A percentile compares a stretch with the other conserved stretches of the same genome.
Evolutionary conservation across 192 early-diverging fungal genomes (phyloP).

Genomic region (Phlyctochytrium arcticum): DNA sequence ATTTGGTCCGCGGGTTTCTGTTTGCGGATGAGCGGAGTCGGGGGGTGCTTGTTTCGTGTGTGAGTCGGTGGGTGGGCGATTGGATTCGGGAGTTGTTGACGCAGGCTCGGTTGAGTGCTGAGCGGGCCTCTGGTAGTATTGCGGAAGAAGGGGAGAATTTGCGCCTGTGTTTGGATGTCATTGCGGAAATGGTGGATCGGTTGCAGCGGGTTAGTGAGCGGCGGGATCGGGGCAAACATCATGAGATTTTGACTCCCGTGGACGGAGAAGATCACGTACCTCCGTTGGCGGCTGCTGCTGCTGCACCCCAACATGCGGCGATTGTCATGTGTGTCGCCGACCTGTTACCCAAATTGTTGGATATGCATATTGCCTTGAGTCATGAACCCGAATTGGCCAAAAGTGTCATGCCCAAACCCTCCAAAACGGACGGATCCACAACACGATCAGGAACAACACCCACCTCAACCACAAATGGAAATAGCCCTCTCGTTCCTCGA

Average conservation of each 20-base stretch:
- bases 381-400: too few relatives aligned
- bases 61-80: constrained; percentile 38
- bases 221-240: constrained; percentile 5
- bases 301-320: background rate
- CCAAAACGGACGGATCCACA: background rate
- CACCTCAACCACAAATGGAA: background rate
- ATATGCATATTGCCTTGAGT: constrained; percentile 1
- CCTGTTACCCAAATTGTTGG: constrained; percentile 4
- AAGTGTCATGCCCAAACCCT: too few relatives aligned
- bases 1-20: constrained; percentile 32
- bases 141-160: too few relatives aligned
- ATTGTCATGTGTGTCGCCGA: constrained; percentile 13
- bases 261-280: constrained; percentile 2
- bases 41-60: constrained; percentile 21
- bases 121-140: too few relatives aligned
- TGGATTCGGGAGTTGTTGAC: constrained; percentile 14
- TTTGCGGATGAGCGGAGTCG: constrained; percentile 31
- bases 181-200: constrained; percentile 38
- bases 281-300: too few relatives aligned
- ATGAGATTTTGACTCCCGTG: background rate
- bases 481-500: background rate
- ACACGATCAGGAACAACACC: background rate
- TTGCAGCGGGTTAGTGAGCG: constrained; percentile 24
- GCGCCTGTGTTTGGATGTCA: constrained; percentile 33
- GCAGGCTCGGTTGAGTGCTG: background rate